Evolutionary conservation across 257 asterid species (phyloP).

Genomic region (Solanum stenotomum): DNA sequence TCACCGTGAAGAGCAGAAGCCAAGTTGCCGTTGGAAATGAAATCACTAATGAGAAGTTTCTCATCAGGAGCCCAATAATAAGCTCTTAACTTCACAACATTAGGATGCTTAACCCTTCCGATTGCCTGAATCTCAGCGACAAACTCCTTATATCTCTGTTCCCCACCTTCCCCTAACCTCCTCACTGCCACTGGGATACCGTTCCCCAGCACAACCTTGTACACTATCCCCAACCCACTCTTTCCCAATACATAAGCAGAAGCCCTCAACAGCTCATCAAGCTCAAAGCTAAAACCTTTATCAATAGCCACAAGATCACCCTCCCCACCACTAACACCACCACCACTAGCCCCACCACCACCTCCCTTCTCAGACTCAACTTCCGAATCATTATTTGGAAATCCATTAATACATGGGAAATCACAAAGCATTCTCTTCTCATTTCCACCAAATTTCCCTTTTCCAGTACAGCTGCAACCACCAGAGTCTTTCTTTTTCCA

Average conservation of each 20-base stretch:
- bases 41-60: constrained; percentile 93
- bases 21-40: constrained; percentile 77
- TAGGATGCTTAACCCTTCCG: constrained; percentile 85
- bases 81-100: constrained; percentile 79
- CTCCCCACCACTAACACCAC: constrained; percentile 61
- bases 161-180: constrained; percentile 94
- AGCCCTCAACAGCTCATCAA: constrained; percentile 90
- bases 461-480: constrained; percentile 87
- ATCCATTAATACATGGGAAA: constrained; percentile 48
- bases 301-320: constrained; percentile 93
- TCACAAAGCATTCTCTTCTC: constrained; percentile 35
- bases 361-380: constrained; percentile 73
- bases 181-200: constrained; percentile 92
- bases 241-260: constrained; percentile 96
- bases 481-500: constrained; percentile 82
- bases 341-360: constrained; percentile 25
- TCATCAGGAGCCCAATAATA: constrained; percentile 97
- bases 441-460: constrained; percentile 73
- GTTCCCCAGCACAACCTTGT: constrained; percentile 91
- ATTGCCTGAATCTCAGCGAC: constrained; percentile 84
- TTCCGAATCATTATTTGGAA: constrained; percentile 54
- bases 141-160: constrained; percentile 85
- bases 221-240: constrained; percentile 92
- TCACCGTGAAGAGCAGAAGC: constrained; percentile 84
- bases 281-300: constrained; percentile 78